Percentiles rank a stretch among this genome's conserved stretches.
Conservation (phyloP, 2,329 filamentous ascomycete species). For the Aspergillus puulaauensis region DNA sequence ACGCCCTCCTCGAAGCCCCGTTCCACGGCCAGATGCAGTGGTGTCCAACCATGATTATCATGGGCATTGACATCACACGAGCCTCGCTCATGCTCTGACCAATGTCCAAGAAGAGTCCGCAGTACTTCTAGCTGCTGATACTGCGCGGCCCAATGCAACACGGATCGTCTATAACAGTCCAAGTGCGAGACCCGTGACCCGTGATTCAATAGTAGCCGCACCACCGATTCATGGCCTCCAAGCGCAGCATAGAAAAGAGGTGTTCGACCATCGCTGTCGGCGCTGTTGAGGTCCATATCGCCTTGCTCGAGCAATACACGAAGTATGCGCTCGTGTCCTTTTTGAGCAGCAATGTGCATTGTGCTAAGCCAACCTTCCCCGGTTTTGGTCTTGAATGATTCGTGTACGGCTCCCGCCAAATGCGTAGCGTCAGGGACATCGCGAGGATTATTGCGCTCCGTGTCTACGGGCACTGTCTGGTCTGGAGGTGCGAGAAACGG, state of each 20-base stretch:
- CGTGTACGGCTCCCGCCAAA: background rate
- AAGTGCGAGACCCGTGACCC: background rate
- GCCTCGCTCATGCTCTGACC: background rate
- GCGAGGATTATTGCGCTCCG: background rate
- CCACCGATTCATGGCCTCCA: background rate
- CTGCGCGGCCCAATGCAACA: background rate
- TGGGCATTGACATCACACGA: background rate
- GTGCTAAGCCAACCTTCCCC: constrained; percentile 1
- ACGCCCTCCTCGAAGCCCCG: constrained; percentile 22
- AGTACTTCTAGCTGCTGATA: background rate
- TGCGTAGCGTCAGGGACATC: background rate
- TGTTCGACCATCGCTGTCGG: constrained; percentile 3
- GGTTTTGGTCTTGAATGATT: background rate
- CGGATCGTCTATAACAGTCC: background rate
- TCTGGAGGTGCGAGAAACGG: background rate
- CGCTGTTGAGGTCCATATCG: background rate
- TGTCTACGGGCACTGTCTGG: too few species aligned
- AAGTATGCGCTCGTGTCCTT: constrained; percentile 3
- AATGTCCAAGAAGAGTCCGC: background rate
- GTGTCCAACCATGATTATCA: constrained; percentile 19
- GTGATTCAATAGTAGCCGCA: background rate
- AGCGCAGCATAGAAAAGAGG: background rate
- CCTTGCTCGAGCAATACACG: background rate
- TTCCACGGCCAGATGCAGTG: constrained; percentile 26
- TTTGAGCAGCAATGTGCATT: constrained; percentile 5